Conservation (phyloP, 2,329 filamentous ascomycete species). For the Thielaviopsis euricoi region DNA sequence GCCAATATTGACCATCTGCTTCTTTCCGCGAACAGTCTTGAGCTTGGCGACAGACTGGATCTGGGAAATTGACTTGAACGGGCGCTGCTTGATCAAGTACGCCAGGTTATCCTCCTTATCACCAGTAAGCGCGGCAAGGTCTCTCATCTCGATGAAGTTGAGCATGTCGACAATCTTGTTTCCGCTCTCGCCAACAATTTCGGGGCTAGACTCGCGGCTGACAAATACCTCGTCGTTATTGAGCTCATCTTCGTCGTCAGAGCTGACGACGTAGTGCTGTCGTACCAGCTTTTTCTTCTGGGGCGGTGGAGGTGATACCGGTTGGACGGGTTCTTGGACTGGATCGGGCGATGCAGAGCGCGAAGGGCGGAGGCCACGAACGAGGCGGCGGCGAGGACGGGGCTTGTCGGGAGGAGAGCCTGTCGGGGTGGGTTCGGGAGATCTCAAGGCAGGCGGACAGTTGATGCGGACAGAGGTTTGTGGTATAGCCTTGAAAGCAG, state of each 20-base stretch:
- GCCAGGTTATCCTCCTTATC: slow-evolving; percentile 54
- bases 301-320: background rate
- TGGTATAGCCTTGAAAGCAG: background rate
- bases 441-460: background rate
- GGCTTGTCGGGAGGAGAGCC: background rate
- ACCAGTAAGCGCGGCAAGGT: slow-evolving; percentile 68
- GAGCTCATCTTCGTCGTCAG: slow-evolving; percentile 26
- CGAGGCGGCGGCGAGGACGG: slow-evolving; percentile 8
- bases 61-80: slow-evolving; percentile 41
- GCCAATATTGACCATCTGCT: slow-evolving; percentile 31
- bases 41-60: slow-evolving; percentile 48
- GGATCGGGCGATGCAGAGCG: slow-evolving; percentile 10
- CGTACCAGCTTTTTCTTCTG: slow-evolving; percentile 2
- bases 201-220: slow-evolving; percentile 10
- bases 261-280: slow-evolving; percentile 13
- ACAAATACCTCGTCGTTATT: slow-evolving; percentile 20
- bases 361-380: slow-evolving; percentile 13
- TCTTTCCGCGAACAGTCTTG: slow-evolving; percentile 22
- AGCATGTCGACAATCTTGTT: slow-evolving; percentile 57
- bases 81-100: slow-evolving; percentile 54
- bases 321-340: background rate
- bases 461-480: background rate
- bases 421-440: background rate
- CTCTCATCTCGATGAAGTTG: slow-evolving; percentile 59
- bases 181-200: slow-evolving; percentile 17